phyloP scores from a whole-genome alignment of 805 yeast genomes.

The Nakazawaea molendinolei region DNA sequence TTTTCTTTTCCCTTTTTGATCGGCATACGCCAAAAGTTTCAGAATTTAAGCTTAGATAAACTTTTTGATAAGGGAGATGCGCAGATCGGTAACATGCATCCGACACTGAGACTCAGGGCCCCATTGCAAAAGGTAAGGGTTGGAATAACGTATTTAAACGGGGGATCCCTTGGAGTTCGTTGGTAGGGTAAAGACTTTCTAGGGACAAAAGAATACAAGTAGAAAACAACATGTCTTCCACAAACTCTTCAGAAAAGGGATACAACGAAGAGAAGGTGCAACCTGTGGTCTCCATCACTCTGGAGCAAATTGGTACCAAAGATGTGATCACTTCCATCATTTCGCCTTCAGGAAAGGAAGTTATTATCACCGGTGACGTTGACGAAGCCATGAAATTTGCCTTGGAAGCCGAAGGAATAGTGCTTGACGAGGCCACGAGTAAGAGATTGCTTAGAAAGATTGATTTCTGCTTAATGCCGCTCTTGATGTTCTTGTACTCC shows the following conservation, averaged over 20 bases:
- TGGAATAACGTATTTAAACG: no score
- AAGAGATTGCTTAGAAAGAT: conserved; percentile 30
- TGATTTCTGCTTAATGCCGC: conserved; percentile 43
- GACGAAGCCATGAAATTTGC: conserved; percentile 42
- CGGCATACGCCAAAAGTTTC: no score
- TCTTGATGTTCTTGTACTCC: conserved; percentile 42
- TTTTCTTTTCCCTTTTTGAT: no score
- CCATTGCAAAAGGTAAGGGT: no score
- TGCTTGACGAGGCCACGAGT: conserved; percentile 15
- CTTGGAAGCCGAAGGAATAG: conserved; percentile 24
- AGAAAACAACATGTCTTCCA: neutral
- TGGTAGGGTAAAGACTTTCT: no score
- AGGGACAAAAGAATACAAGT: neutral
- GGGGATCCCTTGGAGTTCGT: no score
- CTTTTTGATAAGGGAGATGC: no score
- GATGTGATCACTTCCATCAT: conserved; percentile 14
- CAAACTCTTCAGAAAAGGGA: conserved; percentile 1
- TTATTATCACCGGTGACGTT: conserved; percentile 25
- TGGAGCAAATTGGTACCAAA: conserved; percentile 14
- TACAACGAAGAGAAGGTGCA: neutral
- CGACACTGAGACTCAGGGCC: no score
- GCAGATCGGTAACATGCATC: no score
- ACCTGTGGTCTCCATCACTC: conserved; percentile 11
- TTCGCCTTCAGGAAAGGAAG: conserved; percentile 14
- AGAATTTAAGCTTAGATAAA: no score